These are phyloP conservation scores for Cladophialophora yegresii DNA, from an alignment of 2,329 filamentous ascomycete genomes.

Conservation along the genomic window DNA sequence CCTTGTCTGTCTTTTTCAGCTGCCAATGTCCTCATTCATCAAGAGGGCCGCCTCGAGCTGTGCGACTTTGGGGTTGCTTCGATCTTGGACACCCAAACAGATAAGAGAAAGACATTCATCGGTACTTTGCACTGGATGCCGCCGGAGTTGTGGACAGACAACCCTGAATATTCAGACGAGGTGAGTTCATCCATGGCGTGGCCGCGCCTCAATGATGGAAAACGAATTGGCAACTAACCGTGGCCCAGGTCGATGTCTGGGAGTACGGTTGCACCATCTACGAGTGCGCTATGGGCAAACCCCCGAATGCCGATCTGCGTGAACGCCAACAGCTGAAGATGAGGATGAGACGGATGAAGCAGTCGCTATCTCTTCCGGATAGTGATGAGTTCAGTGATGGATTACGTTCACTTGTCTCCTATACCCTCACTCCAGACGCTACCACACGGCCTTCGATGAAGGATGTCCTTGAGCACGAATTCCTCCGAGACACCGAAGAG, in stretches of 20 bases:
- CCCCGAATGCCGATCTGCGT: slow-evolving; percentile 52
- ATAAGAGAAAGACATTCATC: slow-evolving; percentile 66
- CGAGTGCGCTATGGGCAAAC: slow-evolving; percentile 53
- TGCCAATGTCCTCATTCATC: slow-evolving; percentile 65
- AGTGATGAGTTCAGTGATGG: slow-evolving; percentile 48
- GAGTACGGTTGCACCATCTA: slow-evolving; percentile 54
- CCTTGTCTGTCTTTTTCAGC: slow-evolving; percentile 41
- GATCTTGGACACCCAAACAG: slow-evolving; percentile 60
- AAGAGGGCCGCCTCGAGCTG: slow-evolving; percentile 63
- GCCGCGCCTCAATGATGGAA: neutral
- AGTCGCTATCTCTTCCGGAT: slow-evolving; percentile 47
- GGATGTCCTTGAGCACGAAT: slow-evolving; percentile 50
- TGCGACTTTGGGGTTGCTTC: slow-evolving; percentile 68
- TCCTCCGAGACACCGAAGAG: slow-evolving; percentile 47
- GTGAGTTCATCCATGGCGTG: slow-evolving; percentile 37
- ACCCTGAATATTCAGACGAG: slow-evolving; percentile 52
- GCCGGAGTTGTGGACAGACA: slow-evolving; percentile 57
- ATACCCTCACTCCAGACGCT: slow-evolving; percentile 49
- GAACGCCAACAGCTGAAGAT: slow-evolving; percentile 40
- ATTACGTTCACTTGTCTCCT: slow-evolving; percentile 50
- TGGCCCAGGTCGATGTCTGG: slow-evolving; percentile 52
- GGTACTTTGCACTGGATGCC: slow-evolving; percentile 70
- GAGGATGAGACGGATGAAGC: slow-evolving; percentile 50
- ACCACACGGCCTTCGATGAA: slow-evolving; percentile 50
- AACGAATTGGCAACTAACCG: neutral